Evolutionary conservation across 2,329 filamentous ascomycete species (phyloP).

Genomic region (Diatrype stigma): DNA sequence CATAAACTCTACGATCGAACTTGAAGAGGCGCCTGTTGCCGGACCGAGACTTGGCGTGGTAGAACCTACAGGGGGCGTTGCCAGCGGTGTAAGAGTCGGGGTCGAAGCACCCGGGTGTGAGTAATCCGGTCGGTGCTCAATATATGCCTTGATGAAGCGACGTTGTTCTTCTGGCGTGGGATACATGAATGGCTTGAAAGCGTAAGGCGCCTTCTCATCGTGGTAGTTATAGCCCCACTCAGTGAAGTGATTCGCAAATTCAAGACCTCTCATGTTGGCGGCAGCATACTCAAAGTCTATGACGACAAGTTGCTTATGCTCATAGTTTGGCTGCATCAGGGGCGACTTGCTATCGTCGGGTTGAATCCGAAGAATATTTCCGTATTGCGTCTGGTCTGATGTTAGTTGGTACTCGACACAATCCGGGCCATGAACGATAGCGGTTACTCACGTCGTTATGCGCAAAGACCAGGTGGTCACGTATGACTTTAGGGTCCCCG

Average conservation of each 20-base stretch:
- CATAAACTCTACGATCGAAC: constrained; percentile 67
- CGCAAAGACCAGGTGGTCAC: constrained; percentile 81
- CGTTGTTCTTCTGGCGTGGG: constrained; percentile 77
- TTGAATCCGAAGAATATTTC: constrained; percentile 79
- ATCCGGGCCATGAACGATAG: not conserved
- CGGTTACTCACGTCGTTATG: constrained; percentile 78
- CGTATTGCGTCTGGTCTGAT: constrained; percentile 83
- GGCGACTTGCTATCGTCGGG: constrained; percentile 74
- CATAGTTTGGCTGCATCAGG: constrained; percentile 80
- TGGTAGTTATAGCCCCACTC: constrained; percentile 99
- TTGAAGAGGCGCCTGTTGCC: constrained; percentile 33
- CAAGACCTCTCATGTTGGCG: constrained; percentile 78
- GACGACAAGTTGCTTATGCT: constrained; percentile 93
- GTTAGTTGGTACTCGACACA: constrained; percentile 6
- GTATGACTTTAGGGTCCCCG: constrained; percentile 62
- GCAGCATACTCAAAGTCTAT: constrained; percentile 98
- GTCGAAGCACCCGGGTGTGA: constrained; percentile 47
- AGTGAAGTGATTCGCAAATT: constrained; percentile 97
- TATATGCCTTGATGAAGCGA: constrained; percentile 81
- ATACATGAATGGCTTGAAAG: constrained; percentile 66
- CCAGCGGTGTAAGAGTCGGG: constrained; percentile 42
- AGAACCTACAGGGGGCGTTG: constrained; percentile 32
- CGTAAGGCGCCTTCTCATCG: constrained; percentile 59
- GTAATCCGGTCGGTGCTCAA: constrained; percentile 72
- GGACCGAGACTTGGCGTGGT: constrained; percentile 34